These are phyloP conservation scores for Corynespora cassiicola DNA, from an alignment of 2,329 filamentous ascomycete species.

Conservation along the genomic window DNA sequence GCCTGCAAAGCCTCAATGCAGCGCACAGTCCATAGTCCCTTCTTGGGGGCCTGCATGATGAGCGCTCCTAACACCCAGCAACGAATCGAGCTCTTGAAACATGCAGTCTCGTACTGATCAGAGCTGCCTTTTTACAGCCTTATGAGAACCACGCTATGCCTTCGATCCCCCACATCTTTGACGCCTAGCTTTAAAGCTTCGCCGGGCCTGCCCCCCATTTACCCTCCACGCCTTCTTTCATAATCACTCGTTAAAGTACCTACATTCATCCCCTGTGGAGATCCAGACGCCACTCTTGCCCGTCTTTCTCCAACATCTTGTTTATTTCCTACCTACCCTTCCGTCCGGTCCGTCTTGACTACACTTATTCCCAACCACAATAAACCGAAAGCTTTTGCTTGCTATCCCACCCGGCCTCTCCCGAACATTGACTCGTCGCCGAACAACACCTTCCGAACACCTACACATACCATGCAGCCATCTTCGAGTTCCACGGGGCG, in stretches of 20 bases:
- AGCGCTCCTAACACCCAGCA: slow-evolving; percentile 16
- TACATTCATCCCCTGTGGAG: slow-evolving; percentile 6
- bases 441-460: not conserved
- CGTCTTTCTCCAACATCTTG: too few relatives aligned
- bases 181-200: slow-evolving; percentile 19
- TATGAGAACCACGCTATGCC: slow-evolving; percentile 3
- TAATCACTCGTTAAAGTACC: slow-evolving; percentile 2
- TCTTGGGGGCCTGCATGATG: slow-evolving; percentile 20
- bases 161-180: slow-evolving; percentile 11
- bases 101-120: too few relatives aligned
- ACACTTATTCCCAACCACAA: too few relatives aligned
- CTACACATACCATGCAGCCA: slow-evolving; percentile 6
- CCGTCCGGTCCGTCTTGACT: too few relatives aligned
- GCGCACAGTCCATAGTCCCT: slow-evolving; percentile 26
- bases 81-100: slow-evolving; percentile 19
- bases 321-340: too few relatives aligned
- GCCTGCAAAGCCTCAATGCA: slow-evolving; percentile 30
- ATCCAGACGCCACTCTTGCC: slow-evolving; percentile 1
- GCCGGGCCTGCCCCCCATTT: slow-evolving; percentile 9
- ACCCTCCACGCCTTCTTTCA: slow-evolving; percentile 9
- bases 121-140: slow-evolving; percentile 11
- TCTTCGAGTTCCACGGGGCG: slow-evolving; percentile 21
- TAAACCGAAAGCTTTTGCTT: too few relatives aligned
- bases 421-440: not conserved
- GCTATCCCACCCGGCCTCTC: not conserved